Percentiles rank a stretch among this genome's conserved stretches.
Evolutionary conservation across 306 rosid species (phyloP).

Genomic region (Quercus dentata): DNA sequence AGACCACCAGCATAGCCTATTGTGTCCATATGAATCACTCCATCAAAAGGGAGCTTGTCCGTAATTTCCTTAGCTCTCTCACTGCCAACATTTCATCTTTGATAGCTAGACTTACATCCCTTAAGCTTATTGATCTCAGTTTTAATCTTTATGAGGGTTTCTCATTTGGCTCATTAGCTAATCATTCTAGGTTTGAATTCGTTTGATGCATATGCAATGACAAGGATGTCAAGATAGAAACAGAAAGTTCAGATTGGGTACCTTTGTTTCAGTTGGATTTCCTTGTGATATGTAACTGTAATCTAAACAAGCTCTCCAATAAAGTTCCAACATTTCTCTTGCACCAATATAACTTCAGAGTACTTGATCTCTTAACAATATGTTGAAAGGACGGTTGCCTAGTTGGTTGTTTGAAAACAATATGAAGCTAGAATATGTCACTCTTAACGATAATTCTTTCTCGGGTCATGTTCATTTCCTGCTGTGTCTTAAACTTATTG

Average conservation of each 20-base stretch:
- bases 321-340: neutral
- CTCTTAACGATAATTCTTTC: neutral
- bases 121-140: too few relatives aligned
- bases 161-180: slow-evolving; percentile 7
- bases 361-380: neutral
- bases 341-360: neutral
- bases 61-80: too few relatives aligned
- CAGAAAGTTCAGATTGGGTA: neutral
- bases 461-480: neutral
- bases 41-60: too few relatives aligned
- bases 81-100: too few relatives aligned
- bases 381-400: neutral
- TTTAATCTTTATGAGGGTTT: neutral
- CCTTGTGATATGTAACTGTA: neutral
- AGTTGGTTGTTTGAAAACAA: neutral
- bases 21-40: too few relatives aligned
- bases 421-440: neutral
- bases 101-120: too few relatives aligned
- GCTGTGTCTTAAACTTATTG: too few relatives aligned
- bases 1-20: too few relatives aligned
- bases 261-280: slow-evolving; percentile 5
- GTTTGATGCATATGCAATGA: neutral
- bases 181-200: slow-evolving; percentile 4
- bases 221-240: slow-evolving; percentile 6
- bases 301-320: neutral